A percentile compares a stretch with the other conserved stretches of the same genome.
Evolutionary conservation across 176 grass and related monocot species (phyloP).

Genomic region (Stipa capillata): DNA sequence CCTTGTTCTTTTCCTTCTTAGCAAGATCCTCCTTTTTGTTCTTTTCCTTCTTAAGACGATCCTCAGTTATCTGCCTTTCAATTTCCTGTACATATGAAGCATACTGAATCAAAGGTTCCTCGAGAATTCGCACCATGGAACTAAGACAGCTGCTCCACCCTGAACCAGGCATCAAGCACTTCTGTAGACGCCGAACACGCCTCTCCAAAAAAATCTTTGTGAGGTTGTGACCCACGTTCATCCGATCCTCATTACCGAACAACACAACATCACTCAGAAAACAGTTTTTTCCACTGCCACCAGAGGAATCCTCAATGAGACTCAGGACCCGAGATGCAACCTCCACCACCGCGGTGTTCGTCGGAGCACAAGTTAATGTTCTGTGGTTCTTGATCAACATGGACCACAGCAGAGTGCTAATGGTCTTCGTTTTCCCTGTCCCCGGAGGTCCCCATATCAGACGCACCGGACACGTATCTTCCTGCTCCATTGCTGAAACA

Average conservation of each 20-base stretch:
- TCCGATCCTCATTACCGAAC: constrained; percentile 55
- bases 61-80: not conserved
- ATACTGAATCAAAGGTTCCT: constrained; percentile 38
- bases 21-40: not conserved
- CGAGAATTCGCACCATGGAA: constrained; percentile 37
- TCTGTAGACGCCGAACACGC: constrained; percentile 14
- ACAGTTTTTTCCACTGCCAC: not conserved
- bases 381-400: constrained; percentile 42
- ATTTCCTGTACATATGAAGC: not conserved
- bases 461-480: not conserved
- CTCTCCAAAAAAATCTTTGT: constrained; percentile 37
- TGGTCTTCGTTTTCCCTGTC: constrained; percentile 80
- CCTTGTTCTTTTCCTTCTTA: not conserved
- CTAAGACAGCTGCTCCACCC: constrained; percentile 34
- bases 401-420: constrained; percentile 36
- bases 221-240: constrained; percentile 21
- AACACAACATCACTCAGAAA: constrained; percentile 44
- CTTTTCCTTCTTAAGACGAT: not conserved
- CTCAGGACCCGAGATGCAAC: constrained; percentile 38
- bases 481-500: constrained; percentile 8
- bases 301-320: not conserved
- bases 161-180: constrained; percentile 25
- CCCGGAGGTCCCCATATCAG: constrained; percentile 81
- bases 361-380: constrained; percentile 63
- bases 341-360: constrained; percentile 66